These are phyloP conservation scores for Russula sp. DNA, from an alignment of 768 basidiomycete genomes.

Conservation along the genomic window DNA sequence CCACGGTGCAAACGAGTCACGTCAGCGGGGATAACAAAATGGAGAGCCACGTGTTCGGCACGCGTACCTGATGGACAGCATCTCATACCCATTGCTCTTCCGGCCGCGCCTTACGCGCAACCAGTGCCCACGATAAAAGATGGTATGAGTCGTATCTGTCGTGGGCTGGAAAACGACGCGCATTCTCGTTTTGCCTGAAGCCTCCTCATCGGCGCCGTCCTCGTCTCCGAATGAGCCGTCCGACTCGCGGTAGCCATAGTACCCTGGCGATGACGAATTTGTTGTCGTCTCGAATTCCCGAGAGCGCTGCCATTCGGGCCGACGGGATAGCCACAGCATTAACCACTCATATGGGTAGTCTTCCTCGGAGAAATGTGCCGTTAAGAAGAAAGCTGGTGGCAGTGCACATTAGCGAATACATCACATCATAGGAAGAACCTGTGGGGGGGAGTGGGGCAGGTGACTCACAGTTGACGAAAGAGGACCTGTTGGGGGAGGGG, in stretches of 20 bases:
- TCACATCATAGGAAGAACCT: constrained; percentile 10
- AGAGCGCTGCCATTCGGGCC: constrained; percentile 84
- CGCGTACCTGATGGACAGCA: constrained; percentile 64
- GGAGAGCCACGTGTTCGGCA: constrained; percentile 5
- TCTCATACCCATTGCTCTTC: constrained; percentile 66
- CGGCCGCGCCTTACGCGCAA: constrained; percentile 63
- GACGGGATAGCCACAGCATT: constrained; percentile 82
- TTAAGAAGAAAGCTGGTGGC: constrained; percentile 51
- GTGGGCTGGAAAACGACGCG: constrained; percentile 86
- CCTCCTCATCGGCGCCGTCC: constrained; percentile 43
- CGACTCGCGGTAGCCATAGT: constrained; percentile 37
- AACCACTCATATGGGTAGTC: constrained; percentile 90
- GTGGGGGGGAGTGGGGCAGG: background rate
- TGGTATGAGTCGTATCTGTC: constrained; percentile 81
- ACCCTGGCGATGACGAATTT: constrained; percentile 56
- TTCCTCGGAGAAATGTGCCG: constrained; percentile 85
- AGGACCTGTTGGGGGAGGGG: constrained; percentile 43
- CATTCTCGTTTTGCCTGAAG: constrained; percentile 60
- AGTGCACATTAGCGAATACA: constrained; percentile 19
- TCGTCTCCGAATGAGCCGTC: constrained; percentile 56
- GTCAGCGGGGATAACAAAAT: background rate
- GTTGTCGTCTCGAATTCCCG: constrained; percentile 88
- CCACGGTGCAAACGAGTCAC: background rate
- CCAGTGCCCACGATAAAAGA: constrained; percentile 82
- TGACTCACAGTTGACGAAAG: constrained; percentile 78